Base-by-base conservation (phyloP, 1,284 basidiomycete species). In the Naganishia albida region DNA sequence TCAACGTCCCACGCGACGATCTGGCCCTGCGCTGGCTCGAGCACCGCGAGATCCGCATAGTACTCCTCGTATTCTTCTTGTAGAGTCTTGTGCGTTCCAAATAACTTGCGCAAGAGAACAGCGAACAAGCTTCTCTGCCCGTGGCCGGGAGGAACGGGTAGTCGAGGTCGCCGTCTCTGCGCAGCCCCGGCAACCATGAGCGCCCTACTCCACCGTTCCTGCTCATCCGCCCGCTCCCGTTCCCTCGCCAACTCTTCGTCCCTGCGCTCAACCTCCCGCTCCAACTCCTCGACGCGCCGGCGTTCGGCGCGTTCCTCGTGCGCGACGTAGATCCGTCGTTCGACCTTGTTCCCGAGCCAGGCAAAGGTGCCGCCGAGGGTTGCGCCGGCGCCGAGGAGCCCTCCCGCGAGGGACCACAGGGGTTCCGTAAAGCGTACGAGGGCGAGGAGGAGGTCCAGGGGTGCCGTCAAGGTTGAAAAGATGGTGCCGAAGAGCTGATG, bases 171-270 rank as follows among this genome's bases (percentile, higher is more conserved):
- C n/a, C 43, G 46, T 15, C 3, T 3, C 49, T 7, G 26, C 26
- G 1, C n/a, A 18, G 25, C 26, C 6, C 23, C 49, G 6, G 6
- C 46, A 23, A 49, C 8, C n/a, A 44, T 48, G 7, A 44, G 26
- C 56, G 34, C 26, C 18, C 44, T 12, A n/a, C 34, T 49, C 34
- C 15, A 40, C 38, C 48, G 46, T 60, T 60, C 57, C 57, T 50
- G 57, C 44, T 60, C 57, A 38, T 60, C 46, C 12, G 57, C 57
- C 23, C 46, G 23, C 20, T 10, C 26, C 18, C 54, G 54, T 56
- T 44, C 54, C 54, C 42, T 56, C 42, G 43, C 40, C 25, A 56
- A 28, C 42, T 56, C 54, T 3, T n/a, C 13, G 34, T 49, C 44
- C 34, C 46, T 30, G 3, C 38, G 16, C 25, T 49, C 57, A 1